Conservation (phyloP, 2,329 filamentous ascomycete genomes). For the Plectosphaerella plurivora region DNA sequence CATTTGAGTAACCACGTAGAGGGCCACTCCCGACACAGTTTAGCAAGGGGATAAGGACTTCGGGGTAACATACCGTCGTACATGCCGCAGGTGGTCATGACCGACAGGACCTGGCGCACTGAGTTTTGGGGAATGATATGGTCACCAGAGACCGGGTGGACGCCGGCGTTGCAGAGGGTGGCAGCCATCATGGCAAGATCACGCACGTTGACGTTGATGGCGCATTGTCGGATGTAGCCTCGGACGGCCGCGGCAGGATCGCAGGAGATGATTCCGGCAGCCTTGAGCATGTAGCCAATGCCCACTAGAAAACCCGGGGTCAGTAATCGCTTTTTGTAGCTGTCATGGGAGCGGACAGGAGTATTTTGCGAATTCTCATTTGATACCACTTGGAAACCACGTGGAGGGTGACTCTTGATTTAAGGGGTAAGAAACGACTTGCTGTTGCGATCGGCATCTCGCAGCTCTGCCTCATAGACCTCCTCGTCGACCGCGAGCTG, state of each 20-base stretch:
- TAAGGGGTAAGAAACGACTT: too few relatives aligned
- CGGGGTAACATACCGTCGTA: conserved; percentile 18
- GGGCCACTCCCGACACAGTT: too few relatives aligned
- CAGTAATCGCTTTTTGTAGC: too few relatives aligned
- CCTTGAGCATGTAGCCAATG: conserved; percentile 35
- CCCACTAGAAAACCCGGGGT: too few relatives aligned
- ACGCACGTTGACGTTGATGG: conserved; percentile 34
- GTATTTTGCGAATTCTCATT: too few relatives aligned
- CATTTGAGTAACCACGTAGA: too few relatives aligned
- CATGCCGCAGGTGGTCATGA: conserved; percentile 38
- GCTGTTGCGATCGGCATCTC: conserved; percentile 27
- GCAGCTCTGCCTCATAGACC: conserved; percentile 31
- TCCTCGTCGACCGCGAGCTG: conserved; percentile 29
- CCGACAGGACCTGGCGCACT: conserved; percentile 32
- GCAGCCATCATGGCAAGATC: conserved; percentile 35
- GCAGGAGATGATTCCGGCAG: conserved; percentile 29
- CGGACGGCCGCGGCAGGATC: conserved; percentile 27
- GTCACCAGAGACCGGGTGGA: conserved; percentile 26
- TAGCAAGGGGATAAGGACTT: too few relatives aligned
- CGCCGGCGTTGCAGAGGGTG: conserved; percentile 29
- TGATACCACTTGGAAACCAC: too few relatives aligned
- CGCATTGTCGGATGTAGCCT: conserved; percentile 34
- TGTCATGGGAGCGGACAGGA: too few relatives aligned
- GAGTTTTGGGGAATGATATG: conserved; percentile 27
- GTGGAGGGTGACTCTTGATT: too few relatives aligned